Conservation (phyloP, 139 green algal genomes). For the Trebouxia sp. region DNA sequence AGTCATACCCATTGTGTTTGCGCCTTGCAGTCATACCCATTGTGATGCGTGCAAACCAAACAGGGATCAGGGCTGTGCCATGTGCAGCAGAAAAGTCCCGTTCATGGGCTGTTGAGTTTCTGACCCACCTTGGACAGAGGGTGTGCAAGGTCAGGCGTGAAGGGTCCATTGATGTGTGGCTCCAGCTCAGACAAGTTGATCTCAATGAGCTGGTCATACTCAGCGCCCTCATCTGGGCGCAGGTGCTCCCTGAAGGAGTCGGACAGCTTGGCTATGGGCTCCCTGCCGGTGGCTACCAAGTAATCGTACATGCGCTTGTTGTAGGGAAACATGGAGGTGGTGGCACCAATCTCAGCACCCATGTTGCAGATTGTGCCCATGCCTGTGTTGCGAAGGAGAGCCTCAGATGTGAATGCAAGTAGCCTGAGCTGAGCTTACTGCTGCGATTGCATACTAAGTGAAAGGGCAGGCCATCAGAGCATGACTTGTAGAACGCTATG, state of each 20-base stretch:
- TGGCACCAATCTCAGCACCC: slow-evolving; percentile 95
- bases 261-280: slow-evolving; percentile 68
- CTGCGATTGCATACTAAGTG: too few species aligned
- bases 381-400: slow-evolving; percentile 38
- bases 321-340: slow-evolving; percentile 95
- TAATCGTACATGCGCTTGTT: slow-evolving; percentile 92
- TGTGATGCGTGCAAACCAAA: too few species aligned
- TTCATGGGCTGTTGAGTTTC: background rate
- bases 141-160: slow-evolving; percentile 91
- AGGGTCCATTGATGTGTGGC: slow-evolving; percentile 93
- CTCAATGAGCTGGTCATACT: slow-evolving; percentile 96
- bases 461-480: too few species aligned
- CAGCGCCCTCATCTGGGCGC: slow-evolving; percentile 70
- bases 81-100: too few species aligned
- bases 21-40: too few species aligned
- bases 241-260: slow-evolving; percentile 72
- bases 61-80: too few species aligned
- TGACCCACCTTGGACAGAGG: slow-evolving; percentile 62
- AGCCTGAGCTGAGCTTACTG: background rate
- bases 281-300: slow-evolving; percentile 80
- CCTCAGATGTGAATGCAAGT: background rate
- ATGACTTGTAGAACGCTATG: too few species aligned
- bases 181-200: slow-evolving; percentile 91
- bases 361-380: slow-evolving; percentile 99
- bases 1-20: too few species aligned